A percentile compares a stretch with the other conserved stretches of the same genome.
phyloP scores from a whole-genome alignment of 2,329 filamentous ascomycete genomes.

The Harringtonia lauricola region DNA sequence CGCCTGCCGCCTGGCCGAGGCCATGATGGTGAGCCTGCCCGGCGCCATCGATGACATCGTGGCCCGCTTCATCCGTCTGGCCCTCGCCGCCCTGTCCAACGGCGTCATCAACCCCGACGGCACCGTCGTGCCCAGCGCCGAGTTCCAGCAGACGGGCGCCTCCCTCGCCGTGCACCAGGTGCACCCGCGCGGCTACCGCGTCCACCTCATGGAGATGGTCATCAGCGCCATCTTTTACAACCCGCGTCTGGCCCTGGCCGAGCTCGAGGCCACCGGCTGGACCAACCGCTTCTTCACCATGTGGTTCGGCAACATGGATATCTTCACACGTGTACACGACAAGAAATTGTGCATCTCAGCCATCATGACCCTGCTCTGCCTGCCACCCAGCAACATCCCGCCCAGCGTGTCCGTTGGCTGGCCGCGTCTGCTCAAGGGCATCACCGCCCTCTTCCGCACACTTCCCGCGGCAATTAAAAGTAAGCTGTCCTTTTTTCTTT shows the following conservation, averaged over 20 bases:
- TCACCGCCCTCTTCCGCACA: slow-evolving; percentile 85
- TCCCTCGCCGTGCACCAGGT: slow-evolving; percentile 24
- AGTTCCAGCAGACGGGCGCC: slow-evolving; percentile 6
- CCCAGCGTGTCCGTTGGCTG: slow-evolving; percentile 90
- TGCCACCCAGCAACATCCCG: slow-evolving; percentile 74
- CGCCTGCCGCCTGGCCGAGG: slow-evolving; percentile 93
- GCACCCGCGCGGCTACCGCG: slow-evolving; percentile 86
- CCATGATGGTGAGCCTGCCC: slow-evolving; percentile 90
- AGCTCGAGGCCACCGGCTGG: slow-evolving; percentile 86
- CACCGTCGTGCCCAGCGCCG: slow-evolving; percentile 6
- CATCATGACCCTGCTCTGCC: slow-evolving; percentile 72
- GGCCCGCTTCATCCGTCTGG: slow-evolving; percentile 77
- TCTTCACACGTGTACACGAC: slow-evolving; percentile 89
- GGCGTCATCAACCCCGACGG: slow-evolving; percentile 43
- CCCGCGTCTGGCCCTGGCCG: slow-evolving; percentile 69
- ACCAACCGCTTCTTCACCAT: slow-evolving; percentile 98
- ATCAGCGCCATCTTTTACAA: slow-evolving; percentile 99
- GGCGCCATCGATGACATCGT: slow-evolving; percentile 83
- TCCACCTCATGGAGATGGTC: slow-evolving; percentile 97
- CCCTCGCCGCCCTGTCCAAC: slow-evolving; percentile 65
- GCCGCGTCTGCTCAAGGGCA: slow-evolving; percentile 79
- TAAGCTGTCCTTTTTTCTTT: slow-evolving; percentile 27
- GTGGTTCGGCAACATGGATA: slow-evolving; percentile 95
- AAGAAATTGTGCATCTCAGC: slow-evolving; percentile 97
- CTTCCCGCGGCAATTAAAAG: slow-evolving; percentile 79